Conservation (phyloP, 106 monocot species). For the Platanthera zijinensis region DNA sequence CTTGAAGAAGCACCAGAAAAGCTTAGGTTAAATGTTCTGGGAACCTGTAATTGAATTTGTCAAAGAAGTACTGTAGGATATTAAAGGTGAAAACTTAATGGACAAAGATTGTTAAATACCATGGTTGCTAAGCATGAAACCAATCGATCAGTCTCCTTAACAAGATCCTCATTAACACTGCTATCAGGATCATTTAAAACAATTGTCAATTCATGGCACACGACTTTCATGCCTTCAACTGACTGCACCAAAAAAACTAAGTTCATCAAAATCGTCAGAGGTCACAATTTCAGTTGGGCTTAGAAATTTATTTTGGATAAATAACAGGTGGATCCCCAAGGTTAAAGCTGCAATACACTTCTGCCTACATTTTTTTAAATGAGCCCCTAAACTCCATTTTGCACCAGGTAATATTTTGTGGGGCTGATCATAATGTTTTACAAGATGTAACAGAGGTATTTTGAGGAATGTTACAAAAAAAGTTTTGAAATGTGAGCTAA, state of each 20-base stretch:
- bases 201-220: slow-evolving; percentile 88
- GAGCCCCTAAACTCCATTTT: no score
- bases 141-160: slow-evolving; percentile 80
- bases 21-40: slow-evolving; percentile 82
- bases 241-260: slow-evolving; percentile 50
- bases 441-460: no score
- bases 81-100: neutral
- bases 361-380: no score
- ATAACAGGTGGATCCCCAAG: no score
- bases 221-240: slow-evolving; percentile 98
- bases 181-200: slow-evolving; percentile 59
- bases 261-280: neutral
- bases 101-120: slow-evolving; percentile 33
- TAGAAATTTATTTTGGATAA: no score
- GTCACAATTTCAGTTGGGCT: no score
- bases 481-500: no score
- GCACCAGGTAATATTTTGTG: no score
- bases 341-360: no score
- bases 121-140: slow-evolving; percentile 82
- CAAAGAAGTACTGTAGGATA: neutral
- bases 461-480: no score
- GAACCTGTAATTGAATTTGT: slow-evolving; percentile 52
- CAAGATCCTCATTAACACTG: slow-evolving; percentile 64
- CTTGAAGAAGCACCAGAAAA: slow-evolving; percentile 95
- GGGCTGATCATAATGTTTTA: no score